Evolutionary conservation across 148 eudicot species (phyloP).

Genomic region (Nepenthes mirabilis): DNA sequence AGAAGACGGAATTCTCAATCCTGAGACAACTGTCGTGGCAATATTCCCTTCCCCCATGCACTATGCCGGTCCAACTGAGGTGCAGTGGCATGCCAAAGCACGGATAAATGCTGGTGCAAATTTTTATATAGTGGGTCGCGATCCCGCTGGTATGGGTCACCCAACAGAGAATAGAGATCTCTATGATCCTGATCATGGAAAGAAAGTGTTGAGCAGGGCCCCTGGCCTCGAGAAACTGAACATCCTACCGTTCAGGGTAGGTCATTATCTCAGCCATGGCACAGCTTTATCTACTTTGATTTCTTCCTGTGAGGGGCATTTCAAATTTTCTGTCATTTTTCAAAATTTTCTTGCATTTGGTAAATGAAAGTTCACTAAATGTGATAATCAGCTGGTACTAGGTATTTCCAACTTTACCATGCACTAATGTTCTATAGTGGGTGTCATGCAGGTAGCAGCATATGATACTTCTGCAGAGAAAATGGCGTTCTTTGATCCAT

Average conservation of each 20-base stretch:
- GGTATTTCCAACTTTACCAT: too few species aligned
- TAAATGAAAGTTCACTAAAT: too few species aligned
- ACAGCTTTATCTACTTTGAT: too few species aligned
- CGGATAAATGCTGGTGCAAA: constrained; percentile 88
- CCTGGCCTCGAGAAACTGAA: constrained; percentile 78
- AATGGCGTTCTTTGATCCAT: constrained; percentile 86
- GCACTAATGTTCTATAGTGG: constrained; percentile 1
- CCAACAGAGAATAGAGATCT: constrained; percentile 77
- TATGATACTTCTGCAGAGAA: constrained; percentile 51
- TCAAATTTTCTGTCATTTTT: too few species aligned
- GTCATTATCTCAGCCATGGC: constrained; percentile 1
- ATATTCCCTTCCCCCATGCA: constrained; percentile 94
- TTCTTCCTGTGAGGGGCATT: too few species aligned
- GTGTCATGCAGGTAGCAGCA: constrained; percentile 59
- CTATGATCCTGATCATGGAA: constrained; percentile 88
- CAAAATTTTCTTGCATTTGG: too few species aligned
- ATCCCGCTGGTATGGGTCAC: constrained; percentile 92
- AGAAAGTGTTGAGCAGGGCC: constrained; percentile 84
- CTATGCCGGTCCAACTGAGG: constrained; percentile 93
- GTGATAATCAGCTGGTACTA: too few species aligned
- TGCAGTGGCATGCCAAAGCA: constrained; percentile 95
- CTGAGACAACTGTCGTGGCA: constrained; percentile 67
- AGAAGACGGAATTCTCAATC: constrained; percentile 85
- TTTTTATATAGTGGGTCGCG: constrained; percentile 86
- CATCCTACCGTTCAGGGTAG: constrained; percentile 74